Percentiles rank a stretch among this genome's conserved stretches.
These are phyloP conservation scores for Jatropha curcas DNA, from an alignment of 345 rosid genomes.

Conservation along the genomic window DNA sequence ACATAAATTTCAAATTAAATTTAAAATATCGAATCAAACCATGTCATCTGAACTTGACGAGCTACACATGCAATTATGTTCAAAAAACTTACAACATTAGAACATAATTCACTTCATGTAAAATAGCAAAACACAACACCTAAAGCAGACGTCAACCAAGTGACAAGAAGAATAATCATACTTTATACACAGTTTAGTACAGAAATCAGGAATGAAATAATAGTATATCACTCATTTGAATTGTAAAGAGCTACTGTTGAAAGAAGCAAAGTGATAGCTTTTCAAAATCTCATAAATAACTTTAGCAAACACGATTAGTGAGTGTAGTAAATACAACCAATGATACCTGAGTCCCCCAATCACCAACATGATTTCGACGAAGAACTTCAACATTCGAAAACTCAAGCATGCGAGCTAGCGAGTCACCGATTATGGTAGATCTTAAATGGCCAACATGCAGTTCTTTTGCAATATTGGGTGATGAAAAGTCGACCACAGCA, in stretches of 20 bases:
- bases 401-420: slow-evolving; percentile 91
- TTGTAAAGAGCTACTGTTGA: no score
- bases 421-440: slow-evolving; percentile 95
- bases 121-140: not conserved
- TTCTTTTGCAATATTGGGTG: slow-evolving; percentile 98
- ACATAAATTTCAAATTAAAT: no score
- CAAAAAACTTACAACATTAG: not conserved
- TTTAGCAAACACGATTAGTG: not conserved
- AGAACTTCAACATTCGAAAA: slow-evolving; percentile 87
- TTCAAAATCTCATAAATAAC: not conserved
- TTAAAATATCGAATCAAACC: not conserved
- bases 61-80: no score
- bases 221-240: no score
- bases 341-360: slow-evolving; percentile 98
- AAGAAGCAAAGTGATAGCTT: not conserved
- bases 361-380: slow-evolving; percentile 98
- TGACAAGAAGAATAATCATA: no score
- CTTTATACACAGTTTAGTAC: no score
- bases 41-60: not conserved
- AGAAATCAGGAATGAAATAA: no score
- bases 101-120: not conserved
- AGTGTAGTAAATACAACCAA: not conserved
- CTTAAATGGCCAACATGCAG: slow-evolving; percentile 99
- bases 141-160: not conserved
- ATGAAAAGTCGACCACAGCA: slow-evolving; percentile 98